Conservation (phyloP, 495 filamentous ascomycete genomes). For the Podospora sp. region DNA sequence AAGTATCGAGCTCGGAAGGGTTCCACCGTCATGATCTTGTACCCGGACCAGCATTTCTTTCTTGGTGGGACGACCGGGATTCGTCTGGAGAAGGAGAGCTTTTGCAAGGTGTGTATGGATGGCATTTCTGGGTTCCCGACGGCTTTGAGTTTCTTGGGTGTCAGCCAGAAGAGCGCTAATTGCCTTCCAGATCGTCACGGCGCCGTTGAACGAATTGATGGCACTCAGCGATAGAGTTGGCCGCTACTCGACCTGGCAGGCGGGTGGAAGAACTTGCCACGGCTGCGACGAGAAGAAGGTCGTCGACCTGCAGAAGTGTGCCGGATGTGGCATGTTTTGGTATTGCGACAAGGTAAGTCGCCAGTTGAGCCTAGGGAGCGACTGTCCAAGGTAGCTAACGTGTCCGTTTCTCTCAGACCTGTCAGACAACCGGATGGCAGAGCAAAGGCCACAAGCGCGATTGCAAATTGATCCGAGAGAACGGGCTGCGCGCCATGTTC, state of each 20-base stretch:
- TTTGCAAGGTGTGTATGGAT: background rate
- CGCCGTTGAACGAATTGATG: slow-evolving; percentile 2
- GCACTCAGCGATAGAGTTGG: slow-evolving; percentile 6
- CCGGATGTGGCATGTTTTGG: slow-evolving; percentile 4
- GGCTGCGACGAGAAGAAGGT: background rate
- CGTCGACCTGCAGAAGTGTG: slow-evolving; percentile 6
- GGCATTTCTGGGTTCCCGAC: background rate
- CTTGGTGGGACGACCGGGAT: background rate
- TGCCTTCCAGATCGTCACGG: background rate
- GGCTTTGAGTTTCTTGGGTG: background rate
- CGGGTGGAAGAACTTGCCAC: background rate
- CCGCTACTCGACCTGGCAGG: background rate
- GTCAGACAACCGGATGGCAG: slow-evolving; percentile 8
- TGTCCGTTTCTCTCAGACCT: background rate
- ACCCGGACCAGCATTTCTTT: slow-evolving; percentile 6
- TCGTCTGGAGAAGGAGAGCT: background rate
- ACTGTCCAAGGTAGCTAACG: background rate
- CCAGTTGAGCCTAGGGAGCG: too few species aligned
- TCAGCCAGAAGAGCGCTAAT: background rate
- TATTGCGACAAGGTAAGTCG: slow-evolving; percentile 14
- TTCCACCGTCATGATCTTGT: background rate
- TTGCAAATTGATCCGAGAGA: slow-evolving; percentile 6
- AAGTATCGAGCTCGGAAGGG: background rate
- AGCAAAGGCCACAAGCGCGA: slow-evolving; percentile 7
- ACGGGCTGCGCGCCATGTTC: slow-evolving; percentile 6